phyloP scores from a whole-genome alignment of 768 basidiomycete species.

The Pisolithus orientalis region DNA sequence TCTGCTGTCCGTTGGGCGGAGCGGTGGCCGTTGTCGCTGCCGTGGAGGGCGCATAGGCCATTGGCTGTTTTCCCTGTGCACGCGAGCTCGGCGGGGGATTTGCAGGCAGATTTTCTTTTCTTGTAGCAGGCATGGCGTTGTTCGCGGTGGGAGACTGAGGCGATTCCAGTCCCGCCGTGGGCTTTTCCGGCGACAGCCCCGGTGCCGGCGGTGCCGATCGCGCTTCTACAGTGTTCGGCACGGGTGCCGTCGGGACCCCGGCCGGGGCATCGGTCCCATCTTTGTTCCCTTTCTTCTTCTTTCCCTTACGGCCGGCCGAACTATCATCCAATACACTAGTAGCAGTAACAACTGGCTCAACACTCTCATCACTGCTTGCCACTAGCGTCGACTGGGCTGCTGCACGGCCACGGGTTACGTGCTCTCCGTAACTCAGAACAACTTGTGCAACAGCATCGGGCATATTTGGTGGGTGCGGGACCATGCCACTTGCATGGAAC shows the following conservation, averaged over 20 bases:
- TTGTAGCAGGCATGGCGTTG: slow-evolving; percentile 39
- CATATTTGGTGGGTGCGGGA: slow-evolving; percentile 9
- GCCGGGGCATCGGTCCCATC: slow-evolving; percentile 19
- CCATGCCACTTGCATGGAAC: slow-evolving; percentile 8
- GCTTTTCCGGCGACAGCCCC: slow-evolving; percentile 29
- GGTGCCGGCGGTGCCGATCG: slow-evolving; percentile 26
- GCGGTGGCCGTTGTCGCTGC: slow-evolving; percentile 30
- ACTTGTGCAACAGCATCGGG: slow-evolving; percentile 31
- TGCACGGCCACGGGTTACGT: slow-evolving; percentile 9
- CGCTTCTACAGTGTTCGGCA: slow-evolving; percentile 25
- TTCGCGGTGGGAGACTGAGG: slow-evolving; percentile 34
- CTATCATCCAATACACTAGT: slow-evolving; percentile 16
- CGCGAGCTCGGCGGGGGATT: slow-evolving; percentile 65
- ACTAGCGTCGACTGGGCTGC: slow-evolving; percentile 9
- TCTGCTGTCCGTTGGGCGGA: slow-evolving; percentile 26
- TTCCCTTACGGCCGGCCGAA: slow-evolving; percentile 14
- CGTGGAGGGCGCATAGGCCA: slow-evolving; percentile 51
- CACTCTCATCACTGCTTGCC: slow-evolving; percentile 22
- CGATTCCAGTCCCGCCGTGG: slow-evolving; percentile 32
- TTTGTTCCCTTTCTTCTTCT: slow-evolving; percentile 44
- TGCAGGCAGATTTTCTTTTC: slow-evolving; percentile 30
- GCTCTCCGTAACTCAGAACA: slow-evolving; percentile 36
- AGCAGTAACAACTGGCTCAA: slow-evolving; percentile 7
- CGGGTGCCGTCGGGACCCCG: slow-evolving; percentile 19
- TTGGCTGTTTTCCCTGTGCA: slow-evolving; percentile 89